These are phyloP conservation scores for Penicillium antarcticum DNA, from an alignment of 495 filamentous ascomycete genomes.

Conservation along the genomic window DNA sequence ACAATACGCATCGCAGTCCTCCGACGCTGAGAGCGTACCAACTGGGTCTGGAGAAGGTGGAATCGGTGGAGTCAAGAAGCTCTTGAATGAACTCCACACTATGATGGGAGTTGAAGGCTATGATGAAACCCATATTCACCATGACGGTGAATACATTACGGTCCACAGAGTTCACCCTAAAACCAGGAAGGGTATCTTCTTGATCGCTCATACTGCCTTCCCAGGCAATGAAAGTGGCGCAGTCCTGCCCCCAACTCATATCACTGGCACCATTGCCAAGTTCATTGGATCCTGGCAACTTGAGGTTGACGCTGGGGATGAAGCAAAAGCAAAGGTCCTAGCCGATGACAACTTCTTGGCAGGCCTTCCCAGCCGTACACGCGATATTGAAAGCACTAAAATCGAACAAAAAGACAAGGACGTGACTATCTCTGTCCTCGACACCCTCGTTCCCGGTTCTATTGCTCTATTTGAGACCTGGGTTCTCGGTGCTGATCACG, in stretches of 20 bases:
- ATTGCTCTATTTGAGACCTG: slow-evolving; percentile 95
- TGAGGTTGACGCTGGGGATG: slow-evolving; percentile 69
- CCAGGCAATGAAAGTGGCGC: slow-evolving; percentile 80
- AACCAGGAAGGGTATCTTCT: slow-evolving; percentile 86
- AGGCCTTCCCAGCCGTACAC: slow-evolving; percentile 78
- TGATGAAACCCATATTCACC: slow-evolving; percentile 93
- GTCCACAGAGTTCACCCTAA: slow-evolving; percentile 92
- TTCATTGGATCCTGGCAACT: slow-evolving; percentile 85
- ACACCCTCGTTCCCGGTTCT: slow-evolving; percentile 83
- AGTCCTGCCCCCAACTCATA: slow-evolving; percentile 67
- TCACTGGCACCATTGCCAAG: slow-evolving; percentile 71
- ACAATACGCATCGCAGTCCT: slow-evolving; percentile 71
- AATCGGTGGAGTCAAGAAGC: slow-evolving; percentile 83
- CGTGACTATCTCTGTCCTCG: slow-evolving; percentile 76
- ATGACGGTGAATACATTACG: slow-evolving; percentile 92
- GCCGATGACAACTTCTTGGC: slow-evolving; percentile 66
- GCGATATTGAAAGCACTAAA: slow-evolving; percentile 64
- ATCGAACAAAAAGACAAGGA: slow-evolving; percentile 65
- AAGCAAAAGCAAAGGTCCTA: slow-evolving; percentile 58
- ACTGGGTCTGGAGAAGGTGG: slow-evolving; percentile 66
- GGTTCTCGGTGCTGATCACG: slow-evolving; percentile 81
- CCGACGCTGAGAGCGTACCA: slow-evolving; percentile 52
- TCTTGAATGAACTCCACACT: slow-evolving; percentile 88
- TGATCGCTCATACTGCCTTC: slow-evolving; percentile 93
- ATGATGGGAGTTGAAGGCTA: slow-evolving; percentile 93